Percentiles rank a stretch among this genome's conserved stretches.
These are phyloP conservation scores for thale cress (Arabidopsis thaliana) DNA, from an alignment of 345 rosid species.

Conservation along the genomic window TAIR10.1 NC_003071.7:13550501-13551000, in stretches of 20 bases:
- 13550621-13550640: constrained; percentile 7
- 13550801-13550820: constrained; percentile 34
- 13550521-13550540: constrained; percentile 6
- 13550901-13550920: neutral
- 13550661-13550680: constrained; percentile 49
- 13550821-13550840: constrained; percentile 38
- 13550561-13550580: neutral
- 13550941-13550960: constrained; percentile 4
- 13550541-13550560: neutral
- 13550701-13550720: constrained; percentile 75
- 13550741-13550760: constrained; percentile 98
- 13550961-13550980: constrained; percentile 15
- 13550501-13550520: neutral
- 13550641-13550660: neutral
- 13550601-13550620: constrained; percentile 1
- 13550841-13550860: constrained; percentile 41
- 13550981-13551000: constrained; percentile 32
- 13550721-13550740: constrained; percentile 98
- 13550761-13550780: constrained; percentile 60
- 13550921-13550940: neutral
- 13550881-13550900: constrained; percentile 24
- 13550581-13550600: neutral
- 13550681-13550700: constrained; percentile 99
- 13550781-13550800: constrained; percentile 38
- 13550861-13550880: constrained; percentile 53